A percentile compares a stretch with the other conserved stretches of the same genome.
Conservation (phyloP, 106 monocot genomes). For the Iris macrosiphon region DNA sequence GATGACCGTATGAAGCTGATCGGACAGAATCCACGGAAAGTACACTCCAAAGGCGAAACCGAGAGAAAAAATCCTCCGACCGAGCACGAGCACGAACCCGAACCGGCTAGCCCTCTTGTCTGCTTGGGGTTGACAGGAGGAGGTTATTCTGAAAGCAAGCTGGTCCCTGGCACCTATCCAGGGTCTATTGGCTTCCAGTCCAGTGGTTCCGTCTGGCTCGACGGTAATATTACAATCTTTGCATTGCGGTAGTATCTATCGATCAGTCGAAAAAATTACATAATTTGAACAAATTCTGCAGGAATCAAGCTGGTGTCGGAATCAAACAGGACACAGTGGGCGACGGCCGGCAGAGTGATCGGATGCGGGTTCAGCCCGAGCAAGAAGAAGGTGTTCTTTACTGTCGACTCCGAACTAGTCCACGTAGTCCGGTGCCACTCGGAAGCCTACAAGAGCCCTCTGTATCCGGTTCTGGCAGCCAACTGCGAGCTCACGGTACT, state of each 20-base stretch:
- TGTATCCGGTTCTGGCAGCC: conserved; percentile 48
- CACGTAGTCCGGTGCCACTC: conserved; percentile 55
- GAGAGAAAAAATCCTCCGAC: neutral
- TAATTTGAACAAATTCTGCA: too few relatives aligned
- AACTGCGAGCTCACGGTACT: conserved; percentile 36
- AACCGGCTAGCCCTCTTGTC: conserved; percentile 2
- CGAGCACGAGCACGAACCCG: neutral
- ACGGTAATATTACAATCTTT: conserved; percentile 46
- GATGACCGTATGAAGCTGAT: conserved; percentile 32
- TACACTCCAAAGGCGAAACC: too few relatives aligned
- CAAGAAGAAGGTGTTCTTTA: conserved; percentile 72
- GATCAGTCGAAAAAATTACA: too few relatives aligned
- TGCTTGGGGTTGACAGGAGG: conserved; percentile 49
- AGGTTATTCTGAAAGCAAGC: neutral
- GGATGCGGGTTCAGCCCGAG: conserved; percentile 61
- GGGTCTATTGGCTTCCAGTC: conserved; percentile 70
- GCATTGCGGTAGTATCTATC: neutral
- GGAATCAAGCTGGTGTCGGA: conserved; percentile 45
- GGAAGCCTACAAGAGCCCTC: conserved; percentile 37
- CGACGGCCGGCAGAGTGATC: conserved; percentile 36
- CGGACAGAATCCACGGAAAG: conserved; percentile 7
- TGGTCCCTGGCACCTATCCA: conserved; percentile 39
- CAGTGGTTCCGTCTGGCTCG: conserved; percentile 51
- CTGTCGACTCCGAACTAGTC: conserved; percentile 40
- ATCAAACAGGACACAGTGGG: conserved; percentile 44